These are phyloP conservation scores for Francoa sonchifolia DNA, from an alignment of 441 rosid genomes.

Conservation along the genomic window DNA sequence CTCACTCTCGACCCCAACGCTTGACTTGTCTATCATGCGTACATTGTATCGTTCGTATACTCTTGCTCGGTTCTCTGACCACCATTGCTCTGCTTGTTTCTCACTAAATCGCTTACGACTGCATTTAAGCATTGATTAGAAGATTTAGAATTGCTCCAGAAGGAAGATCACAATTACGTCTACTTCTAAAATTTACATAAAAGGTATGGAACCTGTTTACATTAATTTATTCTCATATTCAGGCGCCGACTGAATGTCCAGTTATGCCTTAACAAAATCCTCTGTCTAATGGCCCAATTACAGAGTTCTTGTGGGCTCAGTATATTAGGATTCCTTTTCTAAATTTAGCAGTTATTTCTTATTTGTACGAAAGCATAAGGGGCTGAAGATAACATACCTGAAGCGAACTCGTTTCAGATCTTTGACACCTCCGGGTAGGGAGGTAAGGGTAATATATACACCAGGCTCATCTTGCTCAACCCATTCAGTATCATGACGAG, in stretches of 20 bases:
- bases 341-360: conserved; percentile 2
- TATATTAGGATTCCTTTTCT: background rate
- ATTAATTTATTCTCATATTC: no score
- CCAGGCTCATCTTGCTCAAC: conserved; percentile 97
- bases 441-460: conserved; percentile 78
- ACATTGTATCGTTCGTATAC: conserved; percentile 82
- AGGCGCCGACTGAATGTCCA: no score
- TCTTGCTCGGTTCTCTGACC: conserved; percentile 88
- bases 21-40: conserved; percentile 57
- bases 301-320: no score
- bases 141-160: no score
- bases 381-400: conserved; percentile 35
- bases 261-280: no score
- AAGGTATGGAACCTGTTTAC: no score
- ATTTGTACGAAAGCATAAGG: background rate
- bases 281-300: no score
- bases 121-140: conserved; percentile 16
- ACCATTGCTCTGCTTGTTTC: conserved; percentile 93
- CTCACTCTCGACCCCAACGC: conserved; percentile 49
- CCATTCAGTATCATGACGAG: conserved; percentile 59
- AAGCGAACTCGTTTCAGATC: conserved; percentile 94
- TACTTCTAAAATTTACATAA: no score
- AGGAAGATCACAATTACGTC: no score
- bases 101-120: conserved; percentile 84
- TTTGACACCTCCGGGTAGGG: conserved; percentile 67